Evolutionary conservation across 495 filamentous ascomycete species (phyloP).

Genomic region (Daldinia childiae): DNA sequence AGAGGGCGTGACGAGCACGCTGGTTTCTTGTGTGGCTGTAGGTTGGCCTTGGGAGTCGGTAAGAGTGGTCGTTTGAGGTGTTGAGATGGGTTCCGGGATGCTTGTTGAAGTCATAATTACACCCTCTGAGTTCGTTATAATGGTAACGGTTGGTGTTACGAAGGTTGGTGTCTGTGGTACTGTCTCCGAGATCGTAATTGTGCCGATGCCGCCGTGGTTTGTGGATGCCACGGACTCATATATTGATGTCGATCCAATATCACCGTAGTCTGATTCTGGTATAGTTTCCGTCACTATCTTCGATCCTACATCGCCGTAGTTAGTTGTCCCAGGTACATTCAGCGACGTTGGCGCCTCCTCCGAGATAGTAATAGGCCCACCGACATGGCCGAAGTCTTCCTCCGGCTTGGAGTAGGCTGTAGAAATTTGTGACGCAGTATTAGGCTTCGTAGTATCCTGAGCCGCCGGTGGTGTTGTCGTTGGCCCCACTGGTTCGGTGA

Average conservation of each 20-base stretch:
- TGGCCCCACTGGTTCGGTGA: neutral
- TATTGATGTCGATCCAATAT: constrained; percentile 16
- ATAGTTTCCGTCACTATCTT: constrained; percentile 18
- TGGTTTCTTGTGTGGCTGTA: constrained; percentile 44
- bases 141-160: constrained; percentile 29
- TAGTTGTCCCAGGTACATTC: neutral
- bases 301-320: constrained; percentile 29
- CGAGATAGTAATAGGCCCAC: constrained; percentile 15
- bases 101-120: constrained; percentile 40
- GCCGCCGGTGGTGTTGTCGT: neutral
- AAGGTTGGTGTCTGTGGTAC: constrained; percentile 31
- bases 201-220: constrained; percentile 27
- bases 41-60: constrained; percentile 39
- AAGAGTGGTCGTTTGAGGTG: constrained; percentile 39
- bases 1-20: constrained; percentile 34
- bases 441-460: neutral
- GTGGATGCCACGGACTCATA: neutral
- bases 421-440: neutral
- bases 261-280: constrained; percentile 27
- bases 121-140: constrained; percentile 38
- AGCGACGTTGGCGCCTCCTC: constrained; percentile 4
- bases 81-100: constrained; percentile 40
- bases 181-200: constrained; percentile 20
- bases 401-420: constrained; percentile 11
- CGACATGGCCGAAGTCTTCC: constrained; percentile 25